phyloP scores from a whole-genome alignment of 371 early-diverging fungal genomes.

The Mucor sp. region DNA sequence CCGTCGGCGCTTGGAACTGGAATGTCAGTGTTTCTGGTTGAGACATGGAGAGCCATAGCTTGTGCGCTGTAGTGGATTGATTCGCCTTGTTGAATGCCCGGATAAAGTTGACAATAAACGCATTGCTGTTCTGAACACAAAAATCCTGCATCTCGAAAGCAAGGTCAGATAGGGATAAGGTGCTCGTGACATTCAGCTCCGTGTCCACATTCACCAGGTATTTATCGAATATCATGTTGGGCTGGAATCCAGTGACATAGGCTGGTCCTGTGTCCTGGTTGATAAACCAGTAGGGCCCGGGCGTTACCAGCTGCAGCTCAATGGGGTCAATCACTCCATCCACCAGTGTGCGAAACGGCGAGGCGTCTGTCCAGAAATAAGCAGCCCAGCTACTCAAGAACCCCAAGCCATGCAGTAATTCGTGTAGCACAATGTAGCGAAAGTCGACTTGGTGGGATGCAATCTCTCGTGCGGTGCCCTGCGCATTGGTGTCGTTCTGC shows the following conservation, averaged over 20 bases:
- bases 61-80: conserved; percentile 34
- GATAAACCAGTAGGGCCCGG: conserved; percentile 39
- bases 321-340: conserved; percentile 39
- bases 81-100: conserved; percentile 33
- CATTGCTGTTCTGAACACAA: conserved; percentile 39
- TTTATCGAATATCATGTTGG: conserved; percentile 55
- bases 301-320: conserved; percentile 40
- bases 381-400: conserved; percentile 52
- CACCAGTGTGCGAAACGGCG: conserved; percentile 41
- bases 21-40: conserved; percentile 35
- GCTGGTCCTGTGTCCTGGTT: conserved; percentile 40
- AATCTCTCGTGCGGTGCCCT: conserved; percentile 8
- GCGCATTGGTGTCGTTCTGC: neutral
- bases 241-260: conserved; percentile 49
- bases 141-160: conserved; percentile 49
- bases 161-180: conserved; percentile 21
- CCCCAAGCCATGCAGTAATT: conserved; percentile 47
- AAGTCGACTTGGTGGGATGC: conserved; percentile 40
- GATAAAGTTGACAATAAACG: conserved; percentile 51
- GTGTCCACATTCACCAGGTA: conserved; percentile 29
- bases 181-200: conserved; percentile 15
- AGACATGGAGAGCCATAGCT: conserved; percentile 37
- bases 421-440: conserved; percentile 43
- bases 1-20: conserved; percentile 28
- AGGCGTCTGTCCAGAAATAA: conserved; percentile 44